phyloP scores from a whole-genome alignment of 1,284 basidiomycete genomes.

The Cryptococcus wingfieldii region DNA sequence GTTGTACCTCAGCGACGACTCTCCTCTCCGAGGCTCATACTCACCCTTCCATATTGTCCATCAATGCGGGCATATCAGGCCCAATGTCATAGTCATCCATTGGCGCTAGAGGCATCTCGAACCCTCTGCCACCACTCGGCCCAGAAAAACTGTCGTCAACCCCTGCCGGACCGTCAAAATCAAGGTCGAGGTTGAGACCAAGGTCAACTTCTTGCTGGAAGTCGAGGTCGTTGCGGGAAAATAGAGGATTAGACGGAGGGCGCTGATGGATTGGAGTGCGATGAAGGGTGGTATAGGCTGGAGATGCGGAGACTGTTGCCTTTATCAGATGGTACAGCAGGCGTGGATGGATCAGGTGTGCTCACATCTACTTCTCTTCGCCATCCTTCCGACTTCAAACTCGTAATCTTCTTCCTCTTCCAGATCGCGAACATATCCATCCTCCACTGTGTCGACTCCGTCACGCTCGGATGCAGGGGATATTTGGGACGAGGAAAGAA shows the following conservation, averaged over 20 bases:
- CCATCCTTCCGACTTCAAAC: slow-evolving; percentile 4
- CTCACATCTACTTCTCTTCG: slow-evolving; percentile 17
- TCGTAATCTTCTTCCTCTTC: slow-evolving; percentile 12
- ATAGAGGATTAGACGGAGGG: slow-evolving; percentile 10
- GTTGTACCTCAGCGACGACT: too few species aligned
- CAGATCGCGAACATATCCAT: slow-evolving; percentile 9
- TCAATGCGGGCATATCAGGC: slow-evolving; percentile 3
- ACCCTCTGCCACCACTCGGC: slow-evolving; percentile 10
- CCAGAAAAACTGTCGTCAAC: slow-evolving; percentile 16
- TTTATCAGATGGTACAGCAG: neutral
- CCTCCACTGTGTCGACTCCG: neutral
- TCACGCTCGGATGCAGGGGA: slow-evolving; percentile 9
- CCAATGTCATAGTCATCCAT: slow-evolving; percentile 5
- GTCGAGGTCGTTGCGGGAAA: slow-evolving; percentile 5
- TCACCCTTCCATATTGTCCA: neutral
- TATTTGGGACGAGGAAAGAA: slow-evolving; percentile 22
- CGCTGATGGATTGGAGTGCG: slow-evolving; percentile 7
- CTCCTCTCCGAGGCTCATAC: slow-evolving; percentile 2
- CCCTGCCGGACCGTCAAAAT: slow-evolving; percentile 4
- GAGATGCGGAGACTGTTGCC: slow-evolving; percentile 1
- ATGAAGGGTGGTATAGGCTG: neutral
- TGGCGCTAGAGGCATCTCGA: slow-evolving; percentile 8
- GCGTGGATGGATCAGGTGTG: neutral
- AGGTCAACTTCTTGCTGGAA: slow-evolving; percentile 18
- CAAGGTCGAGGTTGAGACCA: slow-evolving; percentile 8